Evolutionary conservation across 2,329 filamentous ascomycete genomes (phyloP).

Genomic region (Fusarium austroafricanum): DNA sequence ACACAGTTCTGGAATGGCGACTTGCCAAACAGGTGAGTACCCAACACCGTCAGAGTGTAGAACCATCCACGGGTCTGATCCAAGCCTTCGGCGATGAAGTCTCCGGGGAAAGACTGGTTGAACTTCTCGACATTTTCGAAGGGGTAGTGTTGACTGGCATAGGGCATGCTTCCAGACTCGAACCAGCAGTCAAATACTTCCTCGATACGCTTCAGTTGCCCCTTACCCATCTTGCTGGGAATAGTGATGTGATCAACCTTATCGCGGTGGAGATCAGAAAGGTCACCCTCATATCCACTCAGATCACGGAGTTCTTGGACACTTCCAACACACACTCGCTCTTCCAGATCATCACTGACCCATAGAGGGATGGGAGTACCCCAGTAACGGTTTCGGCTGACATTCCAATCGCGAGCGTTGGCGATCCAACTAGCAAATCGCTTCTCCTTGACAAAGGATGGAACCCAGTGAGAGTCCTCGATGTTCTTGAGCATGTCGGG

Average conservation of each 20-base stretch:
- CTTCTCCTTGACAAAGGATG: slow-evolving; percentile 88
- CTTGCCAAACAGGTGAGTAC: slow-evolving; percentile 85
- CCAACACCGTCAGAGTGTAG: slow-evolving; percentile 89
- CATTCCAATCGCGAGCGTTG: slow-evolving; percentile 94
- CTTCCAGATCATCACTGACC: slow-evolving; percentile 89
- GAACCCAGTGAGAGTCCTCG: slow-evolving; percentile 91
- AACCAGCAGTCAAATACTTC: slow-evolving; percentile 99
- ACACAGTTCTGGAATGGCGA: slow-evolving; percentile 95
- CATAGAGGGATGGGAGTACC: slow-evolving; percentile 92
- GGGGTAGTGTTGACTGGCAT: slow-evolving; percentile 89
- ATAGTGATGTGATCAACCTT: slow-evolving; percentile 96
- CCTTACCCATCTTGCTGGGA: slow-evolving; percentile 88
- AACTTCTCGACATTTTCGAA: slow-evolving; percentile 90
- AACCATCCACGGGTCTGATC: slow-evolving; percentile 98
- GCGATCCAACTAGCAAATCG: slow-evolving; percentile 92
- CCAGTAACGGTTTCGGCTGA: slow-evolving; percentile 95
- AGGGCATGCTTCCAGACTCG: slow-evolving; percentile 96
- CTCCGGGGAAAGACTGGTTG: slow-evolving; percentile 83
- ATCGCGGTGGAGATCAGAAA: slow-evolving; percentile 90
- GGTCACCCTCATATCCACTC: slow-evolving; percentile 85
- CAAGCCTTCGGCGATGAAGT: slow-evolving; percentile 93
- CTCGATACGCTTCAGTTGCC: slow-evolving; percentile 80
- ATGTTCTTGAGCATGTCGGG: slow-evolving; percentile 93
- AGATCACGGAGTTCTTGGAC: slow-evolving; percentile 85
- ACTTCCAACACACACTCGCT: slow-evolving; percentile 87